Base-by-base conservation (phyloP, 768 basidiomycete genomes). In the Macrolepiota albuminosa region DNA sequence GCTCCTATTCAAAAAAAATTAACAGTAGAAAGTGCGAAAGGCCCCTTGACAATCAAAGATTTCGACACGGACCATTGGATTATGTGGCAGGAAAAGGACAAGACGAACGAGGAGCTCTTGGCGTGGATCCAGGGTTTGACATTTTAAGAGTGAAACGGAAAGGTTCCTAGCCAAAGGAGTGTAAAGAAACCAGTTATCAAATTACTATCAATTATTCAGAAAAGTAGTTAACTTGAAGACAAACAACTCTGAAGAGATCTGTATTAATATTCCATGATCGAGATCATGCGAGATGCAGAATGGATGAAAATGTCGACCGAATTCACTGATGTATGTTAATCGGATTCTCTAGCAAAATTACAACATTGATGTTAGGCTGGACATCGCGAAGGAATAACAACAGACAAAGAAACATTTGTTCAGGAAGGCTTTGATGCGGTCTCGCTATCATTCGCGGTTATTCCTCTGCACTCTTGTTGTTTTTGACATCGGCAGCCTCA, bases 371-470 rank as follows among this genome's bases (percentile, higher is more conserved):
- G 11, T 11, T 65, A 97, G 96, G 85, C 85, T 18, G 96, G 96
- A 2, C 98, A 98, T 68, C 85, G 96, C n/a, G 95, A 98, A 74
- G 96, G 96, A 6, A 96, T 98, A 66, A 90, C 87, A 0, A 86
- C 88, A 4, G 96, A 95, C 3, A 98, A 98, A 71, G 89, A 95
- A 70, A 78, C 82, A 0, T 87, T 86, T 2, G 79, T 98, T 2
- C 96, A 99, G 67, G 78, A 86, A 63, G 96, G 96, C 0, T 98
- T 99, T 67, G 93, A 99, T 72, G 75, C 29, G 81, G 89, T 61
- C 71, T 98, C 2, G 96, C 96, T 3, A 69, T 79, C 42, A 76
- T 96, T 16, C 85, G 95, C 26, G 97, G 95, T 0, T 72, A 79
- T 29, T 78, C 85, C 0, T 81, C 87, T 8, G 88, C 85, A 0